Evolutionary conservation across 2,329 filamentous ascomycete genomes (phyloP).

Genomic region (Penicillium sp.): DNA sequence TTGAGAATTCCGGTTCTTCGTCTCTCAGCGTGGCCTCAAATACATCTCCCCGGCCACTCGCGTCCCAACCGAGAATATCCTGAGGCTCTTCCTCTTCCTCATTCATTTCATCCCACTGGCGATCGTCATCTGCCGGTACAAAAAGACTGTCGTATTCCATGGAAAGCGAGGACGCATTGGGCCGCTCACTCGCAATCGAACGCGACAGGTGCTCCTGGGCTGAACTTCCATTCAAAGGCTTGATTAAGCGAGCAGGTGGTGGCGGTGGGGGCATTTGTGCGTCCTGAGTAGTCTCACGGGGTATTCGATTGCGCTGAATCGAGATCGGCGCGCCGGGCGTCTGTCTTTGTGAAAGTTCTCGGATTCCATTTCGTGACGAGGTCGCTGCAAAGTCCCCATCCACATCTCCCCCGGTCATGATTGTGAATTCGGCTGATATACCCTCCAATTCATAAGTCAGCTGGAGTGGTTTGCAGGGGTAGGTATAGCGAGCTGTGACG

Average conservation of each 20-base stretch:
- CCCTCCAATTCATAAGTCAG: constrained; percentile 54
- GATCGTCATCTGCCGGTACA: constrained; percentile 55
- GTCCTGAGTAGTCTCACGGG: constrained; percentile 9
- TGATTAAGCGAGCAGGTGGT: constrained; percentile 24
- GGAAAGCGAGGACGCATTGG: constrained; percentile 22
- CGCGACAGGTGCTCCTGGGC: constrained; percentile 20
- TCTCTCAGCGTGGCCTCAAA: constrained; percentile 32
- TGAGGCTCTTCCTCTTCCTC: constrained; percentile 50
- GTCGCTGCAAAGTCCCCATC: constrained; percentile 32
- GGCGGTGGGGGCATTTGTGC: constrained; percentile 28
- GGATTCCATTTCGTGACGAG: constrained; percentile 37
- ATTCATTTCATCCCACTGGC: constrained; percentile 55
- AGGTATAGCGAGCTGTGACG: constrained; percentile 54
- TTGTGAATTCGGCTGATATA: constrained; percentile 54
- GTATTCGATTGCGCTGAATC: constrained; percentile 6
- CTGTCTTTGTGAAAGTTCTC: constrained; percentile 37
- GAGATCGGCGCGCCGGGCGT: constrained; percentile 27
- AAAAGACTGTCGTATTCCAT: constrained; percentile 55
- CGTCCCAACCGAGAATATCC: constrained; percentile 59
- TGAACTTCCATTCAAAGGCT: constrained; percentile 29
- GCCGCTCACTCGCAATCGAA: constrained; percentile 19
- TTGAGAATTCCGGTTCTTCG: constrained; percentile 23
- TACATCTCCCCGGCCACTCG: constrained; percentile 44
- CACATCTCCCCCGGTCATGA: constrained; percentile 59
- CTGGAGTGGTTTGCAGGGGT: constrained; percentile 55